phyloP scores from a whole-genome alignment of 164 flowering plant genomes.

The Vitis labrusca region DNA sequence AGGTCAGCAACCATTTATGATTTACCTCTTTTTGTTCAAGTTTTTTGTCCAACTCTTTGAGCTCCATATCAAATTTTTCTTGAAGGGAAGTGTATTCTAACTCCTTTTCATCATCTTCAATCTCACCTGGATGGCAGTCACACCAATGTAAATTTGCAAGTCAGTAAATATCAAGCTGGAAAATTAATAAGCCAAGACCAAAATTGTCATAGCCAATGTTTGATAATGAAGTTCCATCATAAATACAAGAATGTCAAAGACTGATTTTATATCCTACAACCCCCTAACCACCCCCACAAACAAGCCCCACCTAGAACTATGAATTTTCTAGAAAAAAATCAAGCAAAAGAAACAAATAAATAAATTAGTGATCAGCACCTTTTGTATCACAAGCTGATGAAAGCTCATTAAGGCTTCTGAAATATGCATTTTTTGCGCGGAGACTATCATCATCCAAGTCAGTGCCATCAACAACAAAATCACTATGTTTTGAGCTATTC shows the following conservation, averaged over 20 bases:
- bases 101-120: conserved; percentile 74
- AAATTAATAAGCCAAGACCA: too few relatives aligned
- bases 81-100: conserved; percentile 82
- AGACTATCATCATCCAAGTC: conserved; percentile 63
- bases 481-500: conserved; percentile 28
- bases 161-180: background rate
- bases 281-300: too few relatives aligned
- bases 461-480: conserved; percentile 36
- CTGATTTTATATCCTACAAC: too few relatives aligned
- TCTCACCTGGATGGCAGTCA: conserved; percentile 45
- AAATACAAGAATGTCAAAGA: background rate
- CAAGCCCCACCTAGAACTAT: too few relatives aligned
- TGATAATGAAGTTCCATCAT: background rate
- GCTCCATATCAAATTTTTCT: conserved; percentile 80
- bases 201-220: background rate
- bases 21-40: conserved; percentile 94
- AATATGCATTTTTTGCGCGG: conserved; percentile 29
- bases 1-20: background rate
- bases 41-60: conserved; percentile 77
- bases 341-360: background rate
- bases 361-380: conserved; percentile 21
- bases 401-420: conserved; percentile 32
- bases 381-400: conserved; percentile 49
- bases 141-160: background rate
- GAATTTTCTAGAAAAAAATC: background rate